Evolutionary conservation across 1,284 basidiomycete genomes (phyloP), one percentile per base, ranked within the genome.

Genomic region (Xanthoconium separans): DNA sequence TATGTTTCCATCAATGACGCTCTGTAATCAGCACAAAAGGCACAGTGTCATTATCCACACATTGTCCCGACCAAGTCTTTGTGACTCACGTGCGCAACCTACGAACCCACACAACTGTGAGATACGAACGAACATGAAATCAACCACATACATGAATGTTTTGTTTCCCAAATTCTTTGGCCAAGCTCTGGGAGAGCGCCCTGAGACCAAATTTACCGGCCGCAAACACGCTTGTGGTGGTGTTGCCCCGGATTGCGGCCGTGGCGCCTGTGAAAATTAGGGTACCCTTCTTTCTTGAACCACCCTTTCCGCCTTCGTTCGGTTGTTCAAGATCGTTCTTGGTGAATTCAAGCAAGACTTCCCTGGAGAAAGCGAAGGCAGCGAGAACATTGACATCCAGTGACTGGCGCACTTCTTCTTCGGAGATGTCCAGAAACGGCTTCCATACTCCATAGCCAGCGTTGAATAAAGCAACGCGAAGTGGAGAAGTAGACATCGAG

Each of bases 251-350:
- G 47, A 80, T 57, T 50, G 82, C 79, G 1, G 86, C 81, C 13
- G 89, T 91, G 12, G 90, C 89, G 3, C 89, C 89, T 0, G 90
- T 92, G 67, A 91, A 89, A 33, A 92, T 78, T 45, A 92, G 70
- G 2, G 85, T 83, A 13, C 89, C 89, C 13, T 80, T 75, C 65
- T 77, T 78, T 22, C 80, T 79, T 34, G 64, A 53, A 3, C 70
- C 70, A n/a, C 63, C 67, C 22, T 59, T 64, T 33, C 78, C 77
- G 2, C 61, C 64, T 40, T 72, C 74, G 48, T 45, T 56, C 2
- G 59, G 42, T 16, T 58, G 53, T 47, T 76, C 77, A 16, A 84
- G 60, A 15, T 77, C 75, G 60, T 87, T 87, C 52, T 78, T 75
- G 61, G 83, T 80, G 73, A 91, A 85, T 9, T 79, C 75, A 27